These are phyloP conservation scores for Rhizoclosmatium sp. DNA, from an alignment of 192 early-diverging fungal genomes.

Conservation along the genomic window DNA sequence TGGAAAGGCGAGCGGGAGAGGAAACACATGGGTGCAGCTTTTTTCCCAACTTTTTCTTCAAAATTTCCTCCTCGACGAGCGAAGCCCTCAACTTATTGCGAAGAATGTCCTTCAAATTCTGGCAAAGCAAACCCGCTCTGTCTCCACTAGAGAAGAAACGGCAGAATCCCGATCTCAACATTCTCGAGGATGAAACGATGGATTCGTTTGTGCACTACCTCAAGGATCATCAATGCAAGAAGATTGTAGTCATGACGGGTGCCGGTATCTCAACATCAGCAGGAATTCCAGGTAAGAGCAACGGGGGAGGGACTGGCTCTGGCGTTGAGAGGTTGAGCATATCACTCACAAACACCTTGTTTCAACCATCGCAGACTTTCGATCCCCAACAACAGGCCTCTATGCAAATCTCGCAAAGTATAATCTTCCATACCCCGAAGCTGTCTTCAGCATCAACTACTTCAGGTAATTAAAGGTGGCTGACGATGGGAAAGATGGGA, in stretches of 20 bases:
- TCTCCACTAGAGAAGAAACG: constrained; percentile 30
- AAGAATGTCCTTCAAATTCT: too few species aligned
- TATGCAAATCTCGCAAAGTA: constrained; percentile 84
- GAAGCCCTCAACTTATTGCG: too few species aligned
- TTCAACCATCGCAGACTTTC: constrained; percentile 69
- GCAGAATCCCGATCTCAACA: constrained; percentile 31
- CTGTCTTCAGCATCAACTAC: constrained; percentile 94
- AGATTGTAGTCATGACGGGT: constrained; percentile 89
- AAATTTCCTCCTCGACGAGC: too few species aligned
- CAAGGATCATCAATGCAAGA: constrained; percentile 41
- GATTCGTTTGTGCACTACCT: constrained; percentile 49
- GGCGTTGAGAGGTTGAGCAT: not conserved
- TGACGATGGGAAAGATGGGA: not conserved
- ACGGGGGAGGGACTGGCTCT: not conserved
- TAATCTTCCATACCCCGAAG: constrained; percentile 91
- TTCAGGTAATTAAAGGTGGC: constrained; percentile 57
- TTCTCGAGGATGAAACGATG: constrained; percentile 45
- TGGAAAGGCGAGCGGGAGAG: too few species aligned
- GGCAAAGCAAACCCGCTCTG: not conserved
- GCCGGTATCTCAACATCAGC: constrained; percentile 75
- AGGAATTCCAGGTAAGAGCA: constrained; percentile 69
- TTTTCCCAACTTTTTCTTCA: too few species aligned
- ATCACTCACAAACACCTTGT: not conserved
- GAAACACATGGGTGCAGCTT: too few species aligned
- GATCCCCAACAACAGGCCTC: constrained; percentile 89